Conservation (phyloP, 192 early-diverging fungal species). For the Paraglomus occultum region DNA sequence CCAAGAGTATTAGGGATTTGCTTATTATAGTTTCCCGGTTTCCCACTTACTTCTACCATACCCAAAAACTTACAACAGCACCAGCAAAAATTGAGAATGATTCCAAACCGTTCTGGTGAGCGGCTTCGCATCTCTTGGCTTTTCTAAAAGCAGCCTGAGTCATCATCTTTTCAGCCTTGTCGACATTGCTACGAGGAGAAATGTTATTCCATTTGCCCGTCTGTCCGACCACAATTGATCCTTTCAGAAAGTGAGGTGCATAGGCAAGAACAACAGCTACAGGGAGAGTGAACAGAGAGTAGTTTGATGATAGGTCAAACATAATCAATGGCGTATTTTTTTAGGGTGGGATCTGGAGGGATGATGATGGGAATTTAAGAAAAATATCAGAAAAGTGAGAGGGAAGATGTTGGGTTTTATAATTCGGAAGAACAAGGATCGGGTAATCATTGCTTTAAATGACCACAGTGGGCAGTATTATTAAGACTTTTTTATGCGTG, state of each 20-base stretch:
- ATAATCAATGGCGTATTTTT: neutral
- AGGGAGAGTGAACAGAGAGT: conserved; percentile 35
- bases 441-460: too few relatives aligned
- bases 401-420: neutral
- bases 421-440: too few relatives aligned
- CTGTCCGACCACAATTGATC: conserved; percentile 32
- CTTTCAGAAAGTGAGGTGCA: conserved; percentile 36
- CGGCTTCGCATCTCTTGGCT: conserved; percentile 43
- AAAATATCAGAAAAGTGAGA: neutral
- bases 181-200: conserved; percentile 37
- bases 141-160: conserved; percentile 34
- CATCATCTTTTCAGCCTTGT: conserved; percentile 36
- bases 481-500: too few relatives aligned
- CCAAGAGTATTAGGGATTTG: too few relatives aligned
- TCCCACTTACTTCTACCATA: neutral
- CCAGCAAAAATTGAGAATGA: conserved; percentile 36
- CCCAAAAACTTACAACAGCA: conserved; percentile 37
- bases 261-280: conserved; percentile 36
- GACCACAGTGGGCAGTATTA: too few relatives aligned
- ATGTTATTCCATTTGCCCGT: conserved; percentile 42
- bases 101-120: conserved; percentile 40
- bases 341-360: neutral
- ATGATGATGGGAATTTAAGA: neutral
- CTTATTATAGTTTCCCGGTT: too few relatives aligned
- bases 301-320: conserved; percentile 25